Evolutionary conservation across 2,329 filamentous ascomycete genomes (phyloP), one percentile per base, ranked within the genome.

Genomic region (Sporothrix curviconia): DNA sequence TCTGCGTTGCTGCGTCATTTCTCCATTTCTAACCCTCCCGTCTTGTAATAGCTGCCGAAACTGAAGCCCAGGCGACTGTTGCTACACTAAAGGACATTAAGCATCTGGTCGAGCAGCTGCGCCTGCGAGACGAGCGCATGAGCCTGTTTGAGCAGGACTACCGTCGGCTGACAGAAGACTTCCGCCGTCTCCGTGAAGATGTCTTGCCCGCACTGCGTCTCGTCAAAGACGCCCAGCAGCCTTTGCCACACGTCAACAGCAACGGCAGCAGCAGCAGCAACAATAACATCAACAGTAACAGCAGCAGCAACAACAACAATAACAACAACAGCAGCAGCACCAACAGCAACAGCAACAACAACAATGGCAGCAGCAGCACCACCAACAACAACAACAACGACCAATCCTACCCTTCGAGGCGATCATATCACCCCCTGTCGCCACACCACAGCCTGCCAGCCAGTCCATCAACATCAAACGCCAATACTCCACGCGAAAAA

Each of bases 71-170:
- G 70, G 91, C 95, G 68, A 85, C 89, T 57, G 88, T 85, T 40
- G 92, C 92, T 5, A 96, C 92, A 1, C 84, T 96, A 64, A 92
- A 96, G 67, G 94, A 99, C 68, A 90, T 99, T 66, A 88, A 90
- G 63, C 85, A 92, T 55, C 81, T 99, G 19, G 92, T 96, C 61
- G 89, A 92, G 67, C 91, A 95, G 61, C 84, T 99, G 46, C 86
- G 89, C 63, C 77, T 95, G 62, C 88, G 94, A 64, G 94, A 99
- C 70, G 90, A 96, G 73, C 86, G 91, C 59, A 92, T 97, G 74
- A 84, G 83, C 62, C 78, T 89, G 43, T 82, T 92, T 25, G 92
- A 97, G 71, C 81, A 85, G 59, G 91, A 97, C 68, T 74, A 97
- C 67, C 84, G 88, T 61, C 84, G 87, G 60, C 81, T 97, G 66